A percentile compares a stretch with the other conserved stretches of the same genome.
phyloP scores from a whole-genome alignment of 2,329 filamentous ascomycete genomes.

The Amauroascus niger region DNA sequence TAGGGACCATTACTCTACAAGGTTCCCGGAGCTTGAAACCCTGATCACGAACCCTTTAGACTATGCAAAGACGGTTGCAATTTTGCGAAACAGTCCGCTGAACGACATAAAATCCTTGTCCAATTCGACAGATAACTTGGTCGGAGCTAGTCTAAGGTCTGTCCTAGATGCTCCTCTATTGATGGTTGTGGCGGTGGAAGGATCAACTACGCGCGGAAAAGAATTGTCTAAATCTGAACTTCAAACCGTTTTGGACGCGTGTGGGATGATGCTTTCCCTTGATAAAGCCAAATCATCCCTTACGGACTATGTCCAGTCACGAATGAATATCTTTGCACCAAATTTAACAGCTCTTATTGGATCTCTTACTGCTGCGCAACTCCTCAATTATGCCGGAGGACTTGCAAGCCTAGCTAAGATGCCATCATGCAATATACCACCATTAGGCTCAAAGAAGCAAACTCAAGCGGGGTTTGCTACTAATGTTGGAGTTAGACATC shows the following conservation, averaged over 20 bases:
- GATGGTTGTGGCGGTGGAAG: slow-evolving; percentile 94
- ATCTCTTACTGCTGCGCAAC: slow-evolving; percentile 83
- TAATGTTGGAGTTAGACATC: slow-evolving; percentile 80
- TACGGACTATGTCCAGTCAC: slow-evolving; percentile 89
- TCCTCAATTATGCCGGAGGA: slow-evolving; percentile 90
- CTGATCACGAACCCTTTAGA: slow-evolving; percentile 86
- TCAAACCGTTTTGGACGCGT: slow-evolving; percentile 62
- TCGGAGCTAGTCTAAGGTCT: slow-evolving; percentile 63
- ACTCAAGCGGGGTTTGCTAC: slow-evolving; percentile 76
- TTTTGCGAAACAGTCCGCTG: slow-evolving; percentile 85
- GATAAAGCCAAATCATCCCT: slow-evolving; percentile 78
- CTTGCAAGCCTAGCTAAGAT: slow-evolving; percentile 82
- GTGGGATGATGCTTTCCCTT: slow-evolving; percentile 77
- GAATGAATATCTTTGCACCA: slow-evolving; percentile 92
- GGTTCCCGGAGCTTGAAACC: slow-evolving; percentile 86
- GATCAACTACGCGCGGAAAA: slow-evolving; percentile 75
- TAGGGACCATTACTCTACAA: slow-evolving; percentile 84
- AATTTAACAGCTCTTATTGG: slow-evolving; percentile 87
- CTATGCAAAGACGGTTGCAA: slow-evolving; percentile 89
- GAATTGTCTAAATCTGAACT: slow-evolving; percentile 69
- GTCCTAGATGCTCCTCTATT: slow-evolving; percentile 81
- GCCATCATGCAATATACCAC: slow-evolving; percentile 83
- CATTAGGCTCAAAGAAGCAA: slow-evolving; percentile 82
- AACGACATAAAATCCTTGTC: slow-evolving; percentile 76
- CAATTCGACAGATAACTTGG: slow-evolving; percentile 64